Percentiles rank a stretch among this genome's conserved stretches.
These are phyloP conservation scores for Suillus decipiens DNA, from an alignment of 768 basidiomycete genomes.

Conservation along the genomic window DNA sequence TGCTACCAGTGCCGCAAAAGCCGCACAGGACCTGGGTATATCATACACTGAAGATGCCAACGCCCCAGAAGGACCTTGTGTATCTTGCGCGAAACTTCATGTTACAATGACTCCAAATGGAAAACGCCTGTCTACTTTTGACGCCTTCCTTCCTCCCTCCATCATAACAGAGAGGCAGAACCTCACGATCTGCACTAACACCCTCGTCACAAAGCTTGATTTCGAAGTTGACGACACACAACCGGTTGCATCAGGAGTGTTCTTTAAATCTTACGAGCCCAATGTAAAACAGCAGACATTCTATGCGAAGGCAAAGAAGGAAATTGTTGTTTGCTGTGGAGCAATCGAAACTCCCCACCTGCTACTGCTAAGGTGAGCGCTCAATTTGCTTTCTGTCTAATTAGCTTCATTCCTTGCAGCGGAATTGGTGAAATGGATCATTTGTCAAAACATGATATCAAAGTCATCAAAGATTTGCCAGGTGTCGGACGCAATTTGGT, in stretches of 20 bases:
- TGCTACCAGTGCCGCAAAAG: constrained; percentile 2
- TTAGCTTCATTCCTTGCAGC: constrained; percentile 15
- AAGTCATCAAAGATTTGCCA: constrained; percentile 32
- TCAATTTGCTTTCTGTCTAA: background rate
- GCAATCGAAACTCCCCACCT: constrained; percentile 45
- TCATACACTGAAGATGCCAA: constrained; percentile 10
- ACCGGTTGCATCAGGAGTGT: constrained; percentile 1
- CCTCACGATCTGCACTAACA: constrained; percentile 19
- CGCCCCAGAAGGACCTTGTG: background rate
- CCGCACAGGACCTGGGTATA: background rate
- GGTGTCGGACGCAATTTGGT: constrained; percentile 38
- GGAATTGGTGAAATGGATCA: constrained; percentile 47
- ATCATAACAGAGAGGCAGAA: constrained; percentile 10
- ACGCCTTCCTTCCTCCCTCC: constrained; percentile 17
- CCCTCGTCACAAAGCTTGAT: constrained; percentile 9
- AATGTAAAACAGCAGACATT: background rate
- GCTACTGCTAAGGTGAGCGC: constrained; percentile 35
- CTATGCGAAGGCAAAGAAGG: constrained; percentile 17
- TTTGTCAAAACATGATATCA: constrained; percentile 30
- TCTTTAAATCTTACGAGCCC: background rate
- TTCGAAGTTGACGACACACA: background rate
- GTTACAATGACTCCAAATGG: constrained; percentile 8
- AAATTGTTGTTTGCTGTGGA: constrained; percentile 39
- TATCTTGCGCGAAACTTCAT: constrained; percentile 9
- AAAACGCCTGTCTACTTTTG: constrained; percentile 17